Base-by-base conservation (phyloP, 441 rosid genomes). In the Erysimum pusillum region DNA sequence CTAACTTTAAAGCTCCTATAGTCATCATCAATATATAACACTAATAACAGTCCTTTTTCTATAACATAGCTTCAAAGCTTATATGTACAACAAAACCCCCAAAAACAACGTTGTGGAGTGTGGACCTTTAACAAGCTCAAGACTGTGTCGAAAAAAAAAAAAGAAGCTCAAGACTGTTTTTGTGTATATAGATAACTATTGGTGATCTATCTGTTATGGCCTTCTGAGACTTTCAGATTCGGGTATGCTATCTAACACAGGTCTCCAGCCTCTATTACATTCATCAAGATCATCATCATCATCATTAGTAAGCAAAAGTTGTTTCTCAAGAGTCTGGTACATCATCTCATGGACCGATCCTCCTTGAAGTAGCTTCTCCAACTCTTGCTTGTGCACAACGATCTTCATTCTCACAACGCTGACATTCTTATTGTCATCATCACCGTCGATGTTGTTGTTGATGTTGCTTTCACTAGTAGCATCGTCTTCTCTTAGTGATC, bases 371-470 rank as follows among this genome's bases (percentile, higher is more conserved):
- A 93, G 72, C 84, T 89, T 87, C 78, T 79, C 84, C 71, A 94
- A 76, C 67, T 94, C 89, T 78, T 85, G 85, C 78, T 89, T 91
- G 51, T 85, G 88, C 68, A 94, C 87, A 8, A 89, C 78, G 73
- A 93, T 59, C 89, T 90, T 91, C 80, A 93, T 85, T 72, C 96
- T 88, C 38, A 88, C 82, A 17, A 80, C 83, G 39, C 81, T 78
- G 13, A 32, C 69, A 10, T 14, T 77, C 44, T 72, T 66, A 2
- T 31, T 67, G 4, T 51, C 73, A 31, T 49, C 72, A 9, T 20
- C 15, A 12, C 20, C 63, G 28, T 5, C 13, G 3, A n/a, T 41
- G 32, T 0, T 64, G 45, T 2, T 20, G 3, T n/a, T 41, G 32
- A 0, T 64, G 51, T 63, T 56, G 71, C 62, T 70, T 64, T 71